Evolutionary conservation across 208 protist species (phyloP), one percentile per base, ranked within the genome.

Genomic region (Lotmaria passim): DNA sequence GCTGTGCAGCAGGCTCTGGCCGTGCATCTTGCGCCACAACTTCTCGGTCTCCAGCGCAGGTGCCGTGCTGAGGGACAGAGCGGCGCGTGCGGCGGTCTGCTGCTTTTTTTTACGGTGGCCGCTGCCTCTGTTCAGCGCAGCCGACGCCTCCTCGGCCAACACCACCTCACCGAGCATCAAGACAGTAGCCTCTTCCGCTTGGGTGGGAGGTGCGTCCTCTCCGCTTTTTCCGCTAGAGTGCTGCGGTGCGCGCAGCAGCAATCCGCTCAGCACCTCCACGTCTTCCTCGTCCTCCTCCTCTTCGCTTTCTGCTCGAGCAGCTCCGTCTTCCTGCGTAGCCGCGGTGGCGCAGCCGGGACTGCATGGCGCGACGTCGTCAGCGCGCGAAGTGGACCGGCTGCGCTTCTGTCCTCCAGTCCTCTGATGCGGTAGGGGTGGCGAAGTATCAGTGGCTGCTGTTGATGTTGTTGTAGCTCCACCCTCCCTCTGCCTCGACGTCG

Each of bases 101-200:
- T 52, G 62, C 8, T 60, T 34, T 21, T 71, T 68, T 41, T 71
- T 60, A 7, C 44, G 43, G 48, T 50, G 57, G 14, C 44, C 57
- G 24, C 46, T 34, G 53, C 64, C 41, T 44, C 51, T 46, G 63
- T 62, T 80, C 15, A 91, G 69, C 3, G 43, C 56, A 8, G 36
- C 69, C 7, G 81, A 73, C 1, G 51, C 76, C 4, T 68, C 66
- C 12, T 92, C 84, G 3, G 56, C 75, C 34, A 92, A 66, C 24
- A 89, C 73, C 33, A 90, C 71, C 74, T 90, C 85, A 7, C 89
- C 89, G 3, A 94, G 79, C 58, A 87, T 57, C 17, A 94, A 52
- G 4, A 87, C 55, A 0, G 71, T 63, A 7, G 57, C 75, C 31
- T 59, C 57, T 33, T 72, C 58, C 41, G 14, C 46, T 14, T 30